A percentile compares a stretch with the other conserved stretches of the same genome.
phyloP scores from a whole-genome alignment of 2,329 filamentous ascomycete species.

The Dothideomycetes sp. region DNA sequence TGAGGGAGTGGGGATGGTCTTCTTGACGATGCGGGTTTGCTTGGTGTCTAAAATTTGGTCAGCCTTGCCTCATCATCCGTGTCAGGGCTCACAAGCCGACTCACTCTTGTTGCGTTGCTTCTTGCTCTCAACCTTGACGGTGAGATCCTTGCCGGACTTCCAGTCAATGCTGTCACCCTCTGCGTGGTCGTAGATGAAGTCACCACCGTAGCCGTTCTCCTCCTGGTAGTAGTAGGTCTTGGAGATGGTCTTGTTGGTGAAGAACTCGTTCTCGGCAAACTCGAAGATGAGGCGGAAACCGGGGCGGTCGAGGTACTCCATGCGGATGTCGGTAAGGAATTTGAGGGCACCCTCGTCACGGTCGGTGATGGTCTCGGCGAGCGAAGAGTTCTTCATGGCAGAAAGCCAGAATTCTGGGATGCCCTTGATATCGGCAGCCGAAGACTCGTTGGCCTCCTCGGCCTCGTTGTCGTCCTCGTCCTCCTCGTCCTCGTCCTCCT shows the following conservation, averaged over 20 bases:
- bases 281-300: constrained; percentile 98
- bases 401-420: constrained; percentile 99
- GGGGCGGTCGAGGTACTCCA: constrained; percentile 98
- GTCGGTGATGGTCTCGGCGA: constrained; percentile 98
- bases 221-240: constrained; percentile 99
- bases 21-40: constrained; percentile 97
- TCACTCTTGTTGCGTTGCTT: constrained; percentile 99
- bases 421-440: constrained; percentile 54
- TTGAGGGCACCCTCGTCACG: constrained; percentile 91
- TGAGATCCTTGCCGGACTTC: constrained; percentile 88
- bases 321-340: constrained; percentile 82
- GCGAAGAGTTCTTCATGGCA: constrained; percentile 99
- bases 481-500: constrained; percentile 61
- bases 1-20: constrained; percentile 95
- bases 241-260: constrained; percentile 92
- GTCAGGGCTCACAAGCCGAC: too few species aligned
- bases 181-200: constrained; percentile 99
- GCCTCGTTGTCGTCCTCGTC: constrained; percentile 47
- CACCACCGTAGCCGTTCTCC: constrained; percentile 94
- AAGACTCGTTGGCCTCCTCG: constrained; percentile 47
- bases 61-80: too few species aligned
- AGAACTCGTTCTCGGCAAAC: constrained; percentile 90
- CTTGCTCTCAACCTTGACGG: constrained; percentile 93
- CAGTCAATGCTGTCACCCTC: constrained; percentile 97
- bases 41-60: constrained; percentile 66